These are phyloP conservation scores for Alliaria petiolata DNA, from an alignment of 345 rosid genomes.

Conservation along the genomic window DNA sequence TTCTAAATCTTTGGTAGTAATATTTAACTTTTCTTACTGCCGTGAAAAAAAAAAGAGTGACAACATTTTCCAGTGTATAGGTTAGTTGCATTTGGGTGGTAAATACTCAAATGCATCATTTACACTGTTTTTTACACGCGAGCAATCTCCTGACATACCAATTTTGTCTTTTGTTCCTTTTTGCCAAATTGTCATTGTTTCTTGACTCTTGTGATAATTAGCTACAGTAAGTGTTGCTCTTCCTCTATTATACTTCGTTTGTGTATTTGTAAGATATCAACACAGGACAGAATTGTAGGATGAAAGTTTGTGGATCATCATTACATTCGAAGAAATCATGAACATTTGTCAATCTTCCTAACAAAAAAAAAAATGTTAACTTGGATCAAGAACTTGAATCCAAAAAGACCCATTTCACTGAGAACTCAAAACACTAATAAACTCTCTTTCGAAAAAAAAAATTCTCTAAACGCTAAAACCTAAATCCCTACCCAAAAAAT, in stretches of 20 bases:
- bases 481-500: not conserved
- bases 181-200: not conserved
- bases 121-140: conserved; percentile 2
- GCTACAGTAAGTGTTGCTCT: not conserved
- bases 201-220: not conserved
- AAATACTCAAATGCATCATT: conserved; percentile 2
- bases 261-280: not conserved
- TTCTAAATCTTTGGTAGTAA: conserved; percentile 37
- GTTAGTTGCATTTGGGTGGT: conserved; percentile 2
- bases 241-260: not conserved
- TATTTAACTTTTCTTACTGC: conserved; percentile 43
- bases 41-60: not conserved
- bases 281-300: not conserved
- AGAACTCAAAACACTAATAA: not conserved
- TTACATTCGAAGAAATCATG: not conserved
- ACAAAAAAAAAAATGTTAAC: not conserved
- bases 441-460: not conserved
- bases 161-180: not conserved
- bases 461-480: not conserved
- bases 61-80: conserved; percentile 37
- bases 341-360: not conserved
- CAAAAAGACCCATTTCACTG: not conserved
- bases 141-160: not conserved
- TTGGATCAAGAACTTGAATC: conserved; percentile 11
- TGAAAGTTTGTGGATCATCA: not conserved